Evolutionary conservation across 208 protist genomes (phyloP).

Genomic region (Crithidia expoeki): DNA sequence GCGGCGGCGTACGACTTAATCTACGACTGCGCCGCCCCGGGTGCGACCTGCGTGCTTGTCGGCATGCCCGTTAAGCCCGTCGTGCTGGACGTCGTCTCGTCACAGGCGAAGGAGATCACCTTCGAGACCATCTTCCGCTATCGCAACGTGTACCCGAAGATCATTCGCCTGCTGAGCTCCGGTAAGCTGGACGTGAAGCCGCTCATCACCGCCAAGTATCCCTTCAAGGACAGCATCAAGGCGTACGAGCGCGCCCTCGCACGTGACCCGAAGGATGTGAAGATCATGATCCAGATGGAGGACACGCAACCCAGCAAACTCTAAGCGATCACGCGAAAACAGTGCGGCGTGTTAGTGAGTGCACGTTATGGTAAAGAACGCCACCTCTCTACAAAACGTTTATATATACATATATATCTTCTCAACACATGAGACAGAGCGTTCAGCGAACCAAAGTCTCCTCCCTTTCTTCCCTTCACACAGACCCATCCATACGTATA

Average conservation of each 20-base stretch:
- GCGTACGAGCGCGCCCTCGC: conserved; percentile 48
- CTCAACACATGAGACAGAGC: too few species aligned
- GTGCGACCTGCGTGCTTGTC: conserved; percentile 50
- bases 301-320: conserved; percentile 30
- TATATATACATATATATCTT: too few species aligned
- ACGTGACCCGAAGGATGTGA: conserved; percentile 47
- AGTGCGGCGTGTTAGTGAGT: too few species aligned
- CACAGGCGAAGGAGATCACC: conserved; percentile 61
- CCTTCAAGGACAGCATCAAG: conserved; percentile 44
- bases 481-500: too few species aligned
- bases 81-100: conserved; percentile 39
- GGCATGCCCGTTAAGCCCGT: conserved; percentile 52
- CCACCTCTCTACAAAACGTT: too few species aligned
- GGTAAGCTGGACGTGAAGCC: conserved; percentile 61
- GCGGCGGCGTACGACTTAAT: conserved; percentile 41
- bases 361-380: too few species aligned
- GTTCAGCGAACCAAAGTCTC: too few species aligned
- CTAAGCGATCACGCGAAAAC: too few species aligned
- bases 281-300: conserved; percentile 57
- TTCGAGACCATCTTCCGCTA: conserved; percentile 60
- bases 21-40: conserved; percentile 43
- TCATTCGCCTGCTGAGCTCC: conserved; percentile 47
- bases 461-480: too few species aligned
- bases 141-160: conserved; percentile 49
- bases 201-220: conserved; percentile 53